Conservation (phyloP, 495 filamentous ascomycete genomes). For the Aspergillus baeticus region DNA sequence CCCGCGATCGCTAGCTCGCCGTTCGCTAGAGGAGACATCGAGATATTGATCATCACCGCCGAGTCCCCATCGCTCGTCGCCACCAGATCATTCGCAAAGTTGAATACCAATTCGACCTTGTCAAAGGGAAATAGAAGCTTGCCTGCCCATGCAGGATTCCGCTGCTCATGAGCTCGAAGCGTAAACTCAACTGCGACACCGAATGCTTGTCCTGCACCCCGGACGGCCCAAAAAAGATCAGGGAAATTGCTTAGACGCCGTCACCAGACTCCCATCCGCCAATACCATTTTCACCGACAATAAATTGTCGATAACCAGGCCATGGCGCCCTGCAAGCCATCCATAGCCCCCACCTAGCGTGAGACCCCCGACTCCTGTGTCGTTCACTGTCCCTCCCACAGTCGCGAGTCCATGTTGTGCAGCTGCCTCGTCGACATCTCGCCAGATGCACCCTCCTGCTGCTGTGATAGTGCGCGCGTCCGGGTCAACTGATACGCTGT, state of each 20-base stretch:
- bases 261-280: conserved; percentile 40
- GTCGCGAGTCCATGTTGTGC: conserved; percentile 43
- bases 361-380: conserved; percentile 50
- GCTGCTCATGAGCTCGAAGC: conserved; percentile 33
- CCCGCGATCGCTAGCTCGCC: conserved; percentile 10
- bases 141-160: conserved; percentile 40
- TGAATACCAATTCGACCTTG: conserved; percentile 35
- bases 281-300: conserved; percentile 44
- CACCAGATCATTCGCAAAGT: conserved; percentile 39
- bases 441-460: conserved; percentile 50
- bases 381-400: conserved; percentile 51
- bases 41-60: conserved; percentile 21
- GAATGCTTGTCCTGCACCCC: conserved; percentile 39
- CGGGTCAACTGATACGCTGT: conserved; percentile 39
- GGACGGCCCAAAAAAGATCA: conserved; percentile 46
- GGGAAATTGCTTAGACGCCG: conserved; percentile 26
- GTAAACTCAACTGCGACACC: conserved; percentile 41
- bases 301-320: conserved; percentile 48
- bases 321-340: conserved; percentile 40
- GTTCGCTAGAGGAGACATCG: conserved; percentile 1
- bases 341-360: conserved; percentile 55
- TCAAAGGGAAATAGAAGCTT: conserved; percentile 34
- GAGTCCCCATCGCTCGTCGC: conserved; percentile 20
- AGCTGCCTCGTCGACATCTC: conserved; percentile 48
- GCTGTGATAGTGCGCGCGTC: conserved; percentile 37